Evolutionary conservation across 1,139 yeast species (phyloP), one percentile per base, ranked within the genome.

Genomic region (Yamadazyma dendronema): DNA sequence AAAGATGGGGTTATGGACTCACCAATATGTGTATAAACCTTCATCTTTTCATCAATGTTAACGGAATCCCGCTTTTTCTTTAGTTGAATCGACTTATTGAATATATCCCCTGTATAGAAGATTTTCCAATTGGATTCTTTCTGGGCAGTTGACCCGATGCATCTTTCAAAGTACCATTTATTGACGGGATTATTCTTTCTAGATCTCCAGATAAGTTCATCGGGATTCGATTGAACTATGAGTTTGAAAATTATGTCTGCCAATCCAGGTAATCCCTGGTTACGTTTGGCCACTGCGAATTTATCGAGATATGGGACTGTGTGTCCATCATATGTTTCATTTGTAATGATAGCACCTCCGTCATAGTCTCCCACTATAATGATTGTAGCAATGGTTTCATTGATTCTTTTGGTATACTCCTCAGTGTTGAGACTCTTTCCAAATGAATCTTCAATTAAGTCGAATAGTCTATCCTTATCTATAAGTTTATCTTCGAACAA

Each of bases 141-240:
- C 16, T 68, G 54, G 34, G 76, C 72, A 41, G 79, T 58, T 17
- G 86, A 79, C 0, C 96, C 96, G 27, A 74, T 68, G 34, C 96
- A 84, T 46, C 98, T 71, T 52, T 92, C 97, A 59, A 90, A 92
- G 57, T 92, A 92, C 98, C 98, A 92, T 52, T 89, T 89, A 63
- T 92, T 92, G 4, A 92, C 97, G 0, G 97, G 96, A 55, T 92
- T 92, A 39, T 65, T 74, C 43, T 76, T 76, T 36, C 96, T 67
- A 2, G 97, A 89, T 51, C 98, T 74, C 98, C 98, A 92, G 2
- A 92, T 64, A 14, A 92, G 59, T 53, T 87, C 96, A 11, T 73
- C 60, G 0, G 88, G 87, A 53, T 83, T 90, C 31, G 81, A 63
- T 36, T 77, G 79, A 8, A 79, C 64, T 65, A 92, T 79, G 11